Evolutionary conservation across 2,329 filamentous ascomycete genomes (phyloP).

Genomic region (Fusarium fujikuroi): DNA sequence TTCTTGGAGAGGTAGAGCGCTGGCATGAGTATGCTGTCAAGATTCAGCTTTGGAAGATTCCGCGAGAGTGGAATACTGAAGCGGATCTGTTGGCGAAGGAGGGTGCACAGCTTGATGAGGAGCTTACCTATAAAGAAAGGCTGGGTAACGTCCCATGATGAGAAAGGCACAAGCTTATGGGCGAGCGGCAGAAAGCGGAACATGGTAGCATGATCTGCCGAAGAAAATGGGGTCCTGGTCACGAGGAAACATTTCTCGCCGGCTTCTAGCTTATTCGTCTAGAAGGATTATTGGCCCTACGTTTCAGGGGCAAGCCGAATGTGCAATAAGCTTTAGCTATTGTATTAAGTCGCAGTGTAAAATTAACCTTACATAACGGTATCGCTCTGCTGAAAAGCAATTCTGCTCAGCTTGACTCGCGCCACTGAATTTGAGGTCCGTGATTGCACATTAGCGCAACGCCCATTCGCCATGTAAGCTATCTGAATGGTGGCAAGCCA

Average conservation of each 20-base stretch:
- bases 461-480: not conserved
- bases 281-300: too few relatives aligned
- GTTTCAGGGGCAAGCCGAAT: not conserved
- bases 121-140: not conserved
- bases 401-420: not conserved
- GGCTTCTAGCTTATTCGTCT: not conserved
- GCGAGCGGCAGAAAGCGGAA: not conserved
- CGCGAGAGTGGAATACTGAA: constrained; percentile 53
- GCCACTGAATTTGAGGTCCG: not conserved
- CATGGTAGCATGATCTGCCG: not conserved
- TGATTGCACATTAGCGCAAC: not conserved
- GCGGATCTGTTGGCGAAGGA: constrained; percentile 56
- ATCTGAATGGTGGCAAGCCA: not conserved
- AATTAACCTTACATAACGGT: not conserved
- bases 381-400: not conserved
- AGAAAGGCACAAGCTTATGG: not conserved
- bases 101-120: constrained; percentile 28
- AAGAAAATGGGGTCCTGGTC: not conserved
- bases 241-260: not conserved
- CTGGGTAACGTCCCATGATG: not conserved
- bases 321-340: not conserved
- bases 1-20: constrained; percentile 55
- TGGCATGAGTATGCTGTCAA: constrained; percentile 43
- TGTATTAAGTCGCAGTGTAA: not conserved
- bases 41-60: constrained; percentile 61